phyloP scores from a whole-genome alignment of 257 asterid species.

The Przewalskia tangutica region DNA sequence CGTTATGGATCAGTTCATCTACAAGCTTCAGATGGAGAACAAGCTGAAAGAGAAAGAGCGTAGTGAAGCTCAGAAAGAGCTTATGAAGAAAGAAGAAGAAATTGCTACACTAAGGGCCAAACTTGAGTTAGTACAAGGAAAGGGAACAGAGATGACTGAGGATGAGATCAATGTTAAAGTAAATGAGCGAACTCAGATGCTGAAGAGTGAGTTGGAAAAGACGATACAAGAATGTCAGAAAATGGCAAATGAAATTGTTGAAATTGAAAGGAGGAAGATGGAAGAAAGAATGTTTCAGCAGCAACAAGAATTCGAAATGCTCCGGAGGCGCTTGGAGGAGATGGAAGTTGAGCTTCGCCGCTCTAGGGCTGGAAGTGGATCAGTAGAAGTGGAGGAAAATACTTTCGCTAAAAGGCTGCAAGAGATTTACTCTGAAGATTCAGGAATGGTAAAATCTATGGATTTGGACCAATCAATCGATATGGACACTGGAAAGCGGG shows the following conservation, averaged over 20 bases:
- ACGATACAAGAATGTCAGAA: constrained; percentile 57
- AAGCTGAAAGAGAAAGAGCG: constrained; percentile 55
- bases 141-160: constrained; percentile 26
- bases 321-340: constrained; percentile 64
- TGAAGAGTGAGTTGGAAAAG: constrained; percentile 50
- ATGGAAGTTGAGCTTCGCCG: constrained; percentile 46
- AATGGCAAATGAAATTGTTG: constrained; percentile 55
- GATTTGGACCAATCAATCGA: constrained; percentile 73
- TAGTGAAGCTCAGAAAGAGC: constrained; percentile 55
- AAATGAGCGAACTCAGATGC: constrained; percentile 32
- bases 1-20: constrained; percentile 74
- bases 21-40: constrained; percentile 70
- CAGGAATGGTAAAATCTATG: constrained; percentile 94
- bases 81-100: constrained; percentile 59
- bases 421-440: constrained; percentile 49
- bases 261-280: constrained; percentile 73
- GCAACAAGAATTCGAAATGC: constrained; percentile 61
- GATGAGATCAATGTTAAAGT: constrained; percentile 55
- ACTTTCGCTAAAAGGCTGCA: constrained; percentile 43
- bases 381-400: constrained; percentile 46
- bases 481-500: constrained; percentile 37
- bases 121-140: constrained; percentile 36
- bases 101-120: constrained; percentile 43
- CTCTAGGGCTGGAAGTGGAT: constrained; percentile 37
- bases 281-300: constrained; percentile 49